Evolutionary conservation across 2,329 filamentous ascomycete species (phyloP), one percentile per base, ranked within the genome.

Genomic region (Nemania serpens): DNA sequence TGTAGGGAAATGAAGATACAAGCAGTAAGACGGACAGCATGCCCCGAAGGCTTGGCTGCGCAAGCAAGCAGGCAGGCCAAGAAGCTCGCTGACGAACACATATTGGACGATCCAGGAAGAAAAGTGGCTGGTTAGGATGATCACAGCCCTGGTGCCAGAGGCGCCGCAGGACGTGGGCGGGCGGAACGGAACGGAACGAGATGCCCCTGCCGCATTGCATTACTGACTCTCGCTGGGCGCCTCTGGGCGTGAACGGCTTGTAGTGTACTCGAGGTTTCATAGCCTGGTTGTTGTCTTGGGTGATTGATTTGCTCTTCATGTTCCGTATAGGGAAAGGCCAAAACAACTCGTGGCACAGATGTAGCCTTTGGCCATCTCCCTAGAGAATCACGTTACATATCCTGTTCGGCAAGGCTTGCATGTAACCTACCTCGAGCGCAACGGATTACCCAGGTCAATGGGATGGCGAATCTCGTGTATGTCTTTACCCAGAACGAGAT

Each of bases 161-260:
- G 37, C 49, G 54, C 61, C 53, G 48, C 58, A 48, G 39, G 57
- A 50, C 49, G 34, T 58, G 53, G 53, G 58, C 45, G 56, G 51
- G 39, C 62, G 62, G 59, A 58, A 65, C 62, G 62, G 59, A 58
- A 65, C 62, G 62, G 62, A 63, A 65, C 62, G 60, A 60, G 45
- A 47, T 47, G 45, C 54, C 58, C 58, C 50, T 61, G 54, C 55
- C 55, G 61, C 58, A 64, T 61, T 61, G 61, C 61, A 64, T 58
- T 54, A 52, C 45, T 53, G 46, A 53, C 48, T 46, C 42, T 55
- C 33, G 52, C 55, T 57, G 48, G 57, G 57, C 57, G 53, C 53
- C 50, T 56, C 61, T 63, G 46, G 46, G 50, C 50, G 58, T 34
- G 34, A 36, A 59, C 48, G 45, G 45, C 45, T 18, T 54, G 46